Base-by-base conservation (phyloP, 1,139 yeast genomes). In the Hansenula sp. region DNA sequence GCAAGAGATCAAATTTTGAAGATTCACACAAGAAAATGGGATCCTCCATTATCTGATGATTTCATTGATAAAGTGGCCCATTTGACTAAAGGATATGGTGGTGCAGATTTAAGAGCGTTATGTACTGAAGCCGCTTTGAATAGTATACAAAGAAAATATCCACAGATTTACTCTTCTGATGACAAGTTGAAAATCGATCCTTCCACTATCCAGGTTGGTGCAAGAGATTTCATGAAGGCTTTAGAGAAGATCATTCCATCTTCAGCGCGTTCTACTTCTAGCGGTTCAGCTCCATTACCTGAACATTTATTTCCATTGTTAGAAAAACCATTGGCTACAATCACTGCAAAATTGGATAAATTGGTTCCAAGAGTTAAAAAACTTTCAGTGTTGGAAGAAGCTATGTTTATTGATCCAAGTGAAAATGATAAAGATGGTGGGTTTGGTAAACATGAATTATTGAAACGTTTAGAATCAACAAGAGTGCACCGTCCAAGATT, bases 51-150 rank as follows among this genome's bases (percentile, higher is more conserved):
- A 39, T 61, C 76, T 2, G 69, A 69, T 0, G 66, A 61, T 9
- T 85, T 92, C 51, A 57, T 87, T 9, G 72, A 73, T 3, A 79
- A 80, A 42, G 72, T 92, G 36, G 94, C 97, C 0, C 71, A 72
- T 13, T 66, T 88, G 43, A 90, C 99, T 0, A 92, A 90, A 59
- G 98, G 98, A 0, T 94, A 88, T 56, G 98, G 98, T 30, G 99
- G 99, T 66, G 97, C 99, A 3, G 99, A 92, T 62, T 69, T 94
- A 47, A 71, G 97, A 42, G 96, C 97, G 0, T 68, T 92, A 28
- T 90, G 97, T 58, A 90, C 97, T 0, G 99, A 92, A 60, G 94
- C 97, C 13, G 97, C 98, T 0, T 70, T 94, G 46, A 82, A 82
- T 56, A 84, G 95, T 53, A 92, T 92, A 36, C 97, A 92, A 62